Evolutionary conservation across 1,139 yeast genomes (phyloP).

Genomic region (Arxiozyma telluris): DNA sequence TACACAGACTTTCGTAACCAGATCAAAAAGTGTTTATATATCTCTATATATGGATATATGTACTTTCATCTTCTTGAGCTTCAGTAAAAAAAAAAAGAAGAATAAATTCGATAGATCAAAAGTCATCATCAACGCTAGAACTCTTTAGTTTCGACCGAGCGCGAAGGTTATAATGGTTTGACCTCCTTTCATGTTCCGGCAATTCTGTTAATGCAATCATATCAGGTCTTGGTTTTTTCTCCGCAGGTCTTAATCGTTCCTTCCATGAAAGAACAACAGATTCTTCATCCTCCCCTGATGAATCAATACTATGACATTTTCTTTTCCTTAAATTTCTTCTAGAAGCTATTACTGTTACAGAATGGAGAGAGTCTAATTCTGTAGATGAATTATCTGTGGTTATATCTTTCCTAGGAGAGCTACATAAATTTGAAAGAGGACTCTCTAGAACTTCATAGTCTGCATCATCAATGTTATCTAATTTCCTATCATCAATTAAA

Average conservation of each 20-base stretch:
- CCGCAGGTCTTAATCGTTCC: slow-evolving; percentile 19
- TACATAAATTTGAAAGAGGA: background rate
- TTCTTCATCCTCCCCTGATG: slow-evolving; percentile 2
- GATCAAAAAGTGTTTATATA: too few relatives aligned
- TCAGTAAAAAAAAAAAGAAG: too few relatives aligned
- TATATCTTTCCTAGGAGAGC: background rate
- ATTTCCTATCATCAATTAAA: background rate
- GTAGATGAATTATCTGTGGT: background rate
- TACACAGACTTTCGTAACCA: background rate
- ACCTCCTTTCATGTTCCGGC: slow-evolving; percentile 24
- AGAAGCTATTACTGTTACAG: slow-evolving; percentile 1
- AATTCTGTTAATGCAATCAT: slow-evolving; percentile 15
- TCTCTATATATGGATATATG: too few relatives aligned
- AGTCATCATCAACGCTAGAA: slow-evolving; percentile 2
- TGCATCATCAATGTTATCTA: background rate
- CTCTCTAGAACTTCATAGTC: background rate
- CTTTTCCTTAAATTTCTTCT: slow-evolving; percentile 12
- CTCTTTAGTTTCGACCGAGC: slow-evolving; percentile 29
- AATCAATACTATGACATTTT: slow-evolving; percentile 8
- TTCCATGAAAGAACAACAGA: slow-evolving; percentile 3
- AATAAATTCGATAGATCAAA: background rate
- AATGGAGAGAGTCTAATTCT: slow-evolving; percentile 4
- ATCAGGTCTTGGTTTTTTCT: slow-evolving; percentile 25
- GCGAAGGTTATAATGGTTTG: slow-evolving; percentile 28
- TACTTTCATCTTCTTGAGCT: background rate